phyloP scores from a whole-genome alignment of 768 basidiomycete species.

The Psilocybe cubensis region DNA sequence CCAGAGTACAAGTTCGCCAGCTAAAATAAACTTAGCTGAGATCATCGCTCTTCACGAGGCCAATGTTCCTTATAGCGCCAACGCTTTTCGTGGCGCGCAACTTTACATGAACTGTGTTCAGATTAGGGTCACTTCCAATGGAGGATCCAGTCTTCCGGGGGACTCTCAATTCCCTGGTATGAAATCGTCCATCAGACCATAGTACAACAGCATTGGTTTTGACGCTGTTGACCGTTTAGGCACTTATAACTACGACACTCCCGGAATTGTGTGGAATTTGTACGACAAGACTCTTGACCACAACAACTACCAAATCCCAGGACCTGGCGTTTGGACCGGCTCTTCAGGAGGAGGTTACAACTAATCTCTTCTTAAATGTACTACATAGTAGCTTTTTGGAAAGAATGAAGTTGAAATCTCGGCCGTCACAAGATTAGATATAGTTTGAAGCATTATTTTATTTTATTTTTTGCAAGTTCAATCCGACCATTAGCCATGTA shows the following conservation, averaged over 20 bases:
- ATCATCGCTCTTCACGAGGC: constrained; percentile 38
- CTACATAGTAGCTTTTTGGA: too few species aligned
- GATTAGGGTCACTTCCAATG: constrained; percentile 39
- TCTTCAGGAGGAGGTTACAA: constrained; percentile 27
- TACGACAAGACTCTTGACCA: constrained; percentile 24
- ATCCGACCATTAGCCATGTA: too few species aligned
- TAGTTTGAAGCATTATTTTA: too few species aligned
- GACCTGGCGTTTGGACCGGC: constrained; percentile 34
- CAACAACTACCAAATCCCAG: constrained; percentile 31
- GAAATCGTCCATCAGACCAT: background rate
- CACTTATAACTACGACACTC: constrained; percentile 31
- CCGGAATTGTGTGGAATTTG: constrained; percentile 37
- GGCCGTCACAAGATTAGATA: too few species aligned
- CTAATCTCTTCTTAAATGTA: background rate
- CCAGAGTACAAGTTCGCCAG: background rate
- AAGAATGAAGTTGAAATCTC: too few species aligned
- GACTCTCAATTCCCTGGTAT: constrained; percentile 33
- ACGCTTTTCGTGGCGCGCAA: constrained; percentile 47
- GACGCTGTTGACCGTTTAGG: constrained; percentile 9
- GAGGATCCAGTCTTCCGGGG: constrained; percentile 27
- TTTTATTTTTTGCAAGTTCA: too few species aligned
- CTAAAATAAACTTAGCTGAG: constrained; percentile 39
- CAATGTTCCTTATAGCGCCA: constrained; percentile 29
- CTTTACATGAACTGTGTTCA: constrained; percentile 55
- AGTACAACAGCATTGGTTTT: background rate